These are phyloP conservation scores for Rhizopogon vinicolor DNA, from an alignment of 768 basidiomycete species.

Conservation along the genomic window DNA sequence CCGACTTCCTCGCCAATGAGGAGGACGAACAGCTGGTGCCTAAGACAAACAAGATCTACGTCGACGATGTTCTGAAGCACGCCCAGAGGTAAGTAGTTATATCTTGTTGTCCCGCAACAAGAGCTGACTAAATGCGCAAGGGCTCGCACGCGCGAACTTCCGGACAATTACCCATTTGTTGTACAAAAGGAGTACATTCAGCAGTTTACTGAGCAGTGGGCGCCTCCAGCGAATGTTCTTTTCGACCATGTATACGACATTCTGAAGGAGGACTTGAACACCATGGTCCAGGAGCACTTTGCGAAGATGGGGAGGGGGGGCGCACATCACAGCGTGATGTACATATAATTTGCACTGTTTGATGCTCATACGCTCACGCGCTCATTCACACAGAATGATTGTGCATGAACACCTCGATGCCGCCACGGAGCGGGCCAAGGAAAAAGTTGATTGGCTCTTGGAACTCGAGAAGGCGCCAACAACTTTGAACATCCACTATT, in stretches of 20 bases:
- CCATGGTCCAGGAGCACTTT: slow-evolving; percentile 48
- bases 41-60: slow-evolving; percentile 29
- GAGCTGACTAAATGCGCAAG: slow-evolving; percentile 28
- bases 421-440: slow-evolving; percentile 34
- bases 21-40: slow-evolving; percentile 19
- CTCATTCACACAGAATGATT: slow-evolving; percentile 32
- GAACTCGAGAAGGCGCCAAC: slow-evolving; percentile 44
- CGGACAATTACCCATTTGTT: slow-evolving; percentile 60
- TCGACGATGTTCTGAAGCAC: slow-evolving; percentile 47
- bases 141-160: slow-evolving; percentile 66
- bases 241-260: slow-evolving; percentile 35
- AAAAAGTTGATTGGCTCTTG: slow-evolving; percentile 45
- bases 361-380: not conserved
- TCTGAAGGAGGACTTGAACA: slow-evolving; percentile 34
- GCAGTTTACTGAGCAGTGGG: slow-evolving; percentile 44
- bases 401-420: slow-evolving; percentile 47
- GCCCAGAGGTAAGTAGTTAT: slow-evolving; percentile 39
- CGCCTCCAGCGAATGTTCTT: slow-evolving; percentile 38
- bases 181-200: slow-evolving; percentile 50
- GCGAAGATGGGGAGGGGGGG: slow-evolving; percentile 45
- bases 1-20: slow-evolving; percentile 35
- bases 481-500: slow-evolving; percentile 50
- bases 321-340: slow-evolving; percentile 41
- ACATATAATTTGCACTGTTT: not conserved
- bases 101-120: not conserved